Percentiles rank a stretch among this genome's conserved stretches.
Conservation (phyloP, 345 rosid species). For the Ceriops zippeliana region DNA sequence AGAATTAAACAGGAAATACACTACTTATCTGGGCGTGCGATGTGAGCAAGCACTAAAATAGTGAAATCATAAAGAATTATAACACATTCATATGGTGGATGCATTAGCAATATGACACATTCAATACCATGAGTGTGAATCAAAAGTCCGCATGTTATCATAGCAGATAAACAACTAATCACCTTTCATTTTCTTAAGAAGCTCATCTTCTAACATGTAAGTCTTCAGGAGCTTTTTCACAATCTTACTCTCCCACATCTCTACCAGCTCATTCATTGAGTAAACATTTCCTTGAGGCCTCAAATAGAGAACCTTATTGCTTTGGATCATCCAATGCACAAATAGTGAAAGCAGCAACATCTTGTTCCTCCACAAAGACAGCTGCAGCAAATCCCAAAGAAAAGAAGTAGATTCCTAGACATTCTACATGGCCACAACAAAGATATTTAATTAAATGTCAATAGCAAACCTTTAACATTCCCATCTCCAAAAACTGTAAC, state of each 20-base stretch:
- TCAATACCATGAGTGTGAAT: too few relatives aligned
- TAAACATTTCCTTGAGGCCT: constrained; percentile 62
- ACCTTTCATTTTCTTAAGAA: constrained; percentile 66
- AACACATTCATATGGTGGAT: too few relatives aligned
- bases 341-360: constrained; percentile 64
- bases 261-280: constrained; percentile 65
- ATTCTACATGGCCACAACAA: background rate
- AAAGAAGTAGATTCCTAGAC: background rate
- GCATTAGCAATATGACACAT: too few relatives aligned
- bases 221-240: constrained; percentile 53
- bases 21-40: too few relatives aligned
- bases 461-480: constrained; percentile 50
- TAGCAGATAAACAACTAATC: too few relatives aligned
- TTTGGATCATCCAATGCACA: constrained; percentile 63
- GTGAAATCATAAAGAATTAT: too few relatives aligned
- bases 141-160: too few relatives aligned
- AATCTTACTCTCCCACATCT: constrained; percentile 67
- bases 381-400: constrained; percentile 35
- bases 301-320: constrained; percentile 57
- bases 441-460: background rate
- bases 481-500: constrained; percentile 70
- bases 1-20: too few relatives aligned
- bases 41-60: too few relatives aligned
- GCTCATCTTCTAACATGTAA: constrained; percentile 53
- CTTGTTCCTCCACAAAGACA: constrained; percentile 54